A percentile compares a stretch with the other conserved stretches of the same genome.
Evolutionary conservation across 305 asterid genomes (phyloP).

Genomic region (Fraxinus floribunda): DNA sequence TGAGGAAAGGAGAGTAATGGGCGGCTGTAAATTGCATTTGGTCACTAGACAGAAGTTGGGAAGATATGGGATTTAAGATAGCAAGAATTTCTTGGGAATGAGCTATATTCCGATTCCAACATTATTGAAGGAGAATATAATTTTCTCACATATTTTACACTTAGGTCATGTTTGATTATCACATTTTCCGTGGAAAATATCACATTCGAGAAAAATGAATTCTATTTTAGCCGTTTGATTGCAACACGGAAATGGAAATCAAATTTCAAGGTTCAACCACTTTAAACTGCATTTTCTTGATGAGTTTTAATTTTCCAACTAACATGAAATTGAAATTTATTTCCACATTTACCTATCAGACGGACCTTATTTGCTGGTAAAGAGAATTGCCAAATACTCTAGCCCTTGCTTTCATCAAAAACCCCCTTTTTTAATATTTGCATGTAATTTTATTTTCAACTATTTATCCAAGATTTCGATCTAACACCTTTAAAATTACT

Average conservation of each 20-base stretch:
- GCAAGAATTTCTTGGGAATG: conserved; percentile 35
- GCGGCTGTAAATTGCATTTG: background rate
- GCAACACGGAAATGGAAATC: too few species aligned
- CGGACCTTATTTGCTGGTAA: background rate
- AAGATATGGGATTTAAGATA: background rate
- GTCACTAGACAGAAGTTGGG: background rate
- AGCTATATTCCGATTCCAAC: background rate
- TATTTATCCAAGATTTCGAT: background rate
- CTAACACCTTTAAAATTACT: background rate
- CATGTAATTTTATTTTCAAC: background rate
- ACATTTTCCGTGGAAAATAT: too few species aligned
- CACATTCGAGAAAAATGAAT: too few species aligned
- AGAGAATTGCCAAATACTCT: background rate
- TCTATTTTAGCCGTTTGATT: too few species aligned
- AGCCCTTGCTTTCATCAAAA: background rate
- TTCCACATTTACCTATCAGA: too few species aligned
- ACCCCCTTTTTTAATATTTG: background rate
- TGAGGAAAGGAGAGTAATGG: background rate
- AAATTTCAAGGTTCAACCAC: too few species aligned
- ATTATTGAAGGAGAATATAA: background rate
- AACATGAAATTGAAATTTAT: too few species aligned
- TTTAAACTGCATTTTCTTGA: too few species aligned
- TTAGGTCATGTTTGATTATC: too few species aligned
- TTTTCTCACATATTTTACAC: background rate
- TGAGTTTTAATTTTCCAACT: too few species aligned